Percentiles rank a stretch among this genome's conserved stretches.
phyloP scores from a whole-genome alignment of 2,329 filamentous ascomycete genomes.

The Talaromyces piceae region DNA sequence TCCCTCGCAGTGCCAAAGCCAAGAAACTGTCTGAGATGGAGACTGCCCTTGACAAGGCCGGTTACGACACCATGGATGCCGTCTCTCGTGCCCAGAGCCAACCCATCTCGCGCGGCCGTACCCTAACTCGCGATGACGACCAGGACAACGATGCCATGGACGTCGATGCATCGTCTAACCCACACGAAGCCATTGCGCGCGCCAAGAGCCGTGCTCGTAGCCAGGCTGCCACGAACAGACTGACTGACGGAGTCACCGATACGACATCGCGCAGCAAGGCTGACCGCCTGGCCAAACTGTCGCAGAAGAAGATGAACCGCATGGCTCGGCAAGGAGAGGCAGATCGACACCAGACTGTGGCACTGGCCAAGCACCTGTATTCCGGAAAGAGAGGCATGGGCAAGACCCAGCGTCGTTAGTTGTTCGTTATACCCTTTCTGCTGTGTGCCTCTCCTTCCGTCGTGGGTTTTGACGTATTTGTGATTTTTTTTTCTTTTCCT shows the following conservation, averaged over 20 bases:
- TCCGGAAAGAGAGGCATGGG: conserved; percentile 90
- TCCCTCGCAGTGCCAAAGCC: conserved; percentile 73
- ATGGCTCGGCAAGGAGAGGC: conserved; percentile 96
- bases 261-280: conserved; percentile 64
- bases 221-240: conserved; percentile 43
- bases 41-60: conserved; percentile 73
- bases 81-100: conserved; percentile 61
- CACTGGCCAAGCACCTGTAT: conserved; percentile 83
- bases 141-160: conserved; percentile 66
- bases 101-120: conserved; percentile 59
- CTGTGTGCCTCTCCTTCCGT: background rate
- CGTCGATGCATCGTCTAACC: conserved; percentile 30
- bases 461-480: background rate
- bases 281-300: conserved; percentile 77
- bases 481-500: too few species aligned
- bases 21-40: conserved; percentile 84
- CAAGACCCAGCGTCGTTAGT: conserved; percentile 56
- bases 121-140: conserved; percentile 57
- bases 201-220: conserved; percentile 64
- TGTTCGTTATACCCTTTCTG: background rate
- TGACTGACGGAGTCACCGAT: conserved; percentile 53
- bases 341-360: conserved; percentile 77
- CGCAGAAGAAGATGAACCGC: conserved; percentile 97
- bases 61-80: conserved; percentile 66
- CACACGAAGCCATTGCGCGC: conserved; percentile 48